Percentiles rank a stretch among this genome's conserved stretches.
Conservation (phyloP, 2,329 filamentous ascomycete genomes). For the Phyllosticta ampelicida region DNA sequence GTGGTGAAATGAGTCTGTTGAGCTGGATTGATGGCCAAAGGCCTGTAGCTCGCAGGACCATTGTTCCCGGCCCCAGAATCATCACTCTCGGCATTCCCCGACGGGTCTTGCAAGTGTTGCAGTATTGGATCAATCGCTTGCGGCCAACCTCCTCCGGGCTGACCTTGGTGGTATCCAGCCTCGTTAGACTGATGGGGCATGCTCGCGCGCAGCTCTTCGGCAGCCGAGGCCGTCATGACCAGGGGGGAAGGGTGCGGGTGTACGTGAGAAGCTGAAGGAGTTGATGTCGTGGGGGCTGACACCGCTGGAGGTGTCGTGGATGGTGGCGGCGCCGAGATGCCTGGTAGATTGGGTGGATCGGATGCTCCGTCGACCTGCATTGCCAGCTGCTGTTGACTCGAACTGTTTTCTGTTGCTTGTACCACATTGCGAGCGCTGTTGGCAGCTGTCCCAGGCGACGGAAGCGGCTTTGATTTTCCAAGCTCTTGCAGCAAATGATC, state of each 20-base stretch:
- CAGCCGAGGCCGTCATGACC: constrained; percentile 30
- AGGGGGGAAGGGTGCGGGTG: constrained; percentile 26
- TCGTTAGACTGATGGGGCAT: constrained; percentile 26
- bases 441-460: not conserved
- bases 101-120: constrained; percentile 21
- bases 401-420: not conserved
- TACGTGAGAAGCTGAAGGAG: constrained; percentile 21
- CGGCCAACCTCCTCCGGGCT: constrained; percentile 15
- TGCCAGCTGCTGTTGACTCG: constrained; percentile 12
- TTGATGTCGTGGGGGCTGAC: constrained; percentile 8
- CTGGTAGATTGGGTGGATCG: constrained; percentile 20
- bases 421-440: not conserved
- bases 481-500: not conserved
- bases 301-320: constrained; percentile 2
- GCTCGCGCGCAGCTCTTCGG: constrained; percentile 25
- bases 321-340: not conserved
- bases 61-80: constrained; percentile 12
- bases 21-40: constrained; percentile 27
- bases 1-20: constrained; percentile 24
- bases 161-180: constrained; percentile 25
- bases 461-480: not conserved
- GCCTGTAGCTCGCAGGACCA: constrained; percentile 18
- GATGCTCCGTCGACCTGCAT: constrained; percentile 30
- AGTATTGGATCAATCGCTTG: constrained; percentile 13
- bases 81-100: constrained; percentile 15